Evolutionary conservation across 2,329 filamentous ascomycete species (phyloP).

Genomic region (Colletotrichum sp.): DNA sequence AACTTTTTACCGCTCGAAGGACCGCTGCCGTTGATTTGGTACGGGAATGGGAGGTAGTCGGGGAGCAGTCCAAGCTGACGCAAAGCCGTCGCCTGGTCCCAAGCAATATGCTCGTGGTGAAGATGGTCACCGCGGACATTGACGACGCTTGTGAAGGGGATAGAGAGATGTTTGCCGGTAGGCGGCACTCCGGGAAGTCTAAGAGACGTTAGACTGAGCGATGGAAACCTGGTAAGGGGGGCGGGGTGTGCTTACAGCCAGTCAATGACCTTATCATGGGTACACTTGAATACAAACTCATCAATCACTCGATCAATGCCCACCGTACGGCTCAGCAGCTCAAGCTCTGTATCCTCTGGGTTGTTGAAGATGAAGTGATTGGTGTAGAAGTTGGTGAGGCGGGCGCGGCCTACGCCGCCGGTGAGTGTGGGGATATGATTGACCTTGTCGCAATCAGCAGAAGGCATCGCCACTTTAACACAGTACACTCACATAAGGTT

Average conservation of each 20-base stretch:
- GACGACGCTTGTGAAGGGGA: slow-evolving; percentile 68
- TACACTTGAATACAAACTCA: slow-evolving; percentile 71
- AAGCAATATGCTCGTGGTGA: slow-evolving; percentile 71
- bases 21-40: slow-evolving; percentile 10
- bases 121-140: slow-evolving; percentile 67
- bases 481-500: slow-evolving; percentile 69
- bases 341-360: slow-evolving; percentile 67
- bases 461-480: not conserved
- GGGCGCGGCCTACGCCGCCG: slow-evolving; percentile 70
- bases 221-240: not conserved
- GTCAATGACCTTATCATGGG: slow-evolving; percentile 66
- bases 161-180: slow-evolving; percentile 55
- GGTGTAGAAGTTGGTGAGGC: slow-evolving; percentile 71
- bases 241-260: slow-evolving; percentile 63
- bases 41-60: slow-evolving; percentile 66
- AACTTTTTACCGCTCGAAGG: slow-evolving; percentile 18
- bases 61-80: slow-evolving; percentile 60
- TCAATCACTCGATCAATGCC: slow-evolving; percentile 76
- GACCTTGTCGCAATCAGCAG: not conserved
- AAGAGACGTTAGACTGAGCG: not conserved
- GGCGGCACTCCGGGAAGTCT: slow-evolving; percentile 60
- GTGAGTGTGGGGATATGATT: slow-evolving; percentile 47
- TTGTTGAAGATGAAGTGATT: slow-evolving; percentile 80
- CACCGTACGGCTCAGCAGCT: slow-evolving; percentile 74
- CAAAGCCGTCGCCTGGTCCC: slow-evolving; percentile 71